Conservation (phyloP, 768 basidiomycete genomes). For the Naganishia vaughanmartiniae region DNA sequence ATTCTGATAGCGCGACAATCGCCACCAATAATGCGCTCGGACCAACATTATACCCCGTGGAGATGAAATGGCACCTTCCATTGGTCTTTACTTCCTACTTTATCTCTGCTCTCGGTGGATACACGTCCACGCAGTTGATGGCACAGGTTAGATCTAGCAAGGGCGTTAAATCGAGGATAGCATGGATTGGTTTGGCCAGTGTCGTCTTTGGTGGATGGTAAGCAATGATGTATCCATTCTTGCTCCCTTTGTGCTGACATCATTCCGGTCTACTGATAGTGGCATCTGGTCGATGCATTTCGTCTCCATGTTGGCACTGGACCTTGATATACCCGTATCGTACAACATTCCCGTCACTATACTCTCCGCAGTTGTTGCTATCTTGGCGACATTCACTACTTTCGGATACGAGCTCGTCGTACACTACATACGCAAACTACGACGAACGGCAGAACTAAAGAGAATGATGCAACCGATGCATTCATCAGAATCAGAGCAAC, state of each 20-base stretch:
- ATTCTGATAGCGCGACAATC: conserved; percentile 3
- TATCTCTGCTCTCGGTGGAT: conserved; percentile 28
- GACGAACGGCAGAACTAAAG: conserved; percentile 8
- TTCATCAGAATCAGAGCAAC: neutral
- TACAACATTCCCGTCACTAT: conserved; percentile 19
- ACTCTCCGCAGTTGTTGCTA: conserved; percentile 25
- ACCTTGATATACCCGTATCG: conserved; percentile 16
- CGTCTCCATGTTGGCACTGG: conserved; percentile 25
- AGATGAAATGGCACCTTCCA: conserved; percentile 17
- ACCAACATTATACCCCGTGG: conserved; percentile 8
- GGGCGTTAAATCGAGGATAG: conserved; percentile 10
- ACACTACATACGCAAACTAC: conserved; percentile 7
- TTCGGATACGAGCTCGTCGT: conserved; percentile 28
- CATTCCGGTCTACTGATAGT: neutral
- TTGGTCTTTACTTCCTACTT: conserved; percentile 23
- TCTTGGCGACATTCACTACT: conserved; percentile 19
- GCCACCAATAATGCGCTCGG: neutral
- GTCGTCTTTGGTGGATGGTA: conserved; percentile 29
- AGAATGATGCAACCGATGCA: neutral
- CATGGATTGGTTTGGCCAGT: conserved; percentile 23
- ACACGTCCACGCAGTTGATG: conserved; percentile 29
- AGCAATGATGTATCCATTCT: neutral
- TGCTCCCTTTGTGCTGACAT: neutral
- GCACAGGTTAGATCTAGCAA: conserved; percentile 25
- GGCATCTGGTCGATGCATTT: conserved; percentile 27